phyloP scores from a whole-genome alignment of 2,329 filamentous ascomycete species.

The Sporothrix luriei region DNA sequence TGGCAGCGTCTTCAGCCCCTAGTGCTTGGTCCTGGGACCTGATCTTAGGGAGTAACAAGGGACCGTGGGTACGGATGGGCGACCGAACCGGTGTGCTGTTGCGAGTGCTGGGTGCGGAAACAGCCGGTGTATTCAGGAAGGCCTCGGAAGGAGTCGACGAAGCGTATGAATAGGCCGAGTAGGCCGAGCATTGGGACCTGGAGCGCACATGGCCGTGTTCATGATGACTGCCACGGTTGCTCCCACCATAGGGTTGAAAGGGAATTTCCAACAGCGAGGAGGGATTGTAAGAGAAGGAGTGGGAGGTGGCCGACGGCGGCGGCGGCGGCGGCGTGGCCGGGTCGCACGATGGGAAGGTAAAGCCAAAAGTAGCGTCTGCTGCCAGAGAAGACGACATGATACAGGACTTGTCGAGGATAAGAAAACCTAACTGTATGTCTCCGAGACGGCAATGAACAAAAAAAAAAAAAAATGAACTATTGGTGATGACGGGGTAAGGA shows the following conservation, averaged over 20 bases:
- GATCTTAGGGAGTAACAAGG: slow-evolving; percentile 81
- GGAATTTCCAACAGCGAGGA: slow-evolving; percentile 60
- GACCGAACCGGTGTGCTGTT: slow-evolving; percentile 70
- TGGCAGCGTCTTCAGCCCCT: slow-evolving; percentile 52
- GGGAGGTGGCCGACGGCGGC: slow-evolving; percentile 41
- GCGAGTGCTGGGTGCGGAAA: slow-evolving; percentile 52
- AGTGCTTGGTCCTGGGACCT: slow-evolving; percentile 80
- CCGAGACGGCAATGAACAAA: slow-evolving; percentile 22
- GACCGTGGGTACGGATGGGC: slow-evolving; percentile 76
- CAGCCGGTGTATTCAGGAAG: slow-evolving; percentile 42
- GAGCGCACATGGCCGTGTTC: slow-evolving; percentile 59
- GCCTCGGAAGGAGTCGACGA: slow-evolving; percentile 65
- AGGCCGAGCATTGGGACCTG: slow-evolving; percentile 64
- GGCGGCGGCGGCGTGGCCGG: slow-evolving; percentile 52
- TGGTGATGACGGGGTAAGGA: slow-evolving; percentile 32
- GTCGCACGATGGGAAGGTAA: slow-evolving; percentile 59
- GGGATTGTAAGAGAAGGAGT: slow-evolving; percentile 57
- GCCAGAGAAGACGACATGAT: slow-evolving; percentile 53
- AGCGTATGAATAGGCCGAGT: slow-evolving; percentile 64
- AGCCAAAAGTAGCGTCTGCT: slow-evolving; percentile 65
- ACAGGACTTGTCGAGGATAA: background rate
- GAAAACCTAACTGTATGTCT: slow-evolving; percentile 15
- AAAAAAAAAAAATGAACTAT: slow-evolving; percentile 41
- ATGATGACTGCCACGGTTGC: background rate
- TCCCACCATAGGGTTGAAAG: slow-evolving; percentile 41